Evolutionary conservation across 805 yeast genomes (phyloP).

Genomic region (Starmerella sp.): DNA sequence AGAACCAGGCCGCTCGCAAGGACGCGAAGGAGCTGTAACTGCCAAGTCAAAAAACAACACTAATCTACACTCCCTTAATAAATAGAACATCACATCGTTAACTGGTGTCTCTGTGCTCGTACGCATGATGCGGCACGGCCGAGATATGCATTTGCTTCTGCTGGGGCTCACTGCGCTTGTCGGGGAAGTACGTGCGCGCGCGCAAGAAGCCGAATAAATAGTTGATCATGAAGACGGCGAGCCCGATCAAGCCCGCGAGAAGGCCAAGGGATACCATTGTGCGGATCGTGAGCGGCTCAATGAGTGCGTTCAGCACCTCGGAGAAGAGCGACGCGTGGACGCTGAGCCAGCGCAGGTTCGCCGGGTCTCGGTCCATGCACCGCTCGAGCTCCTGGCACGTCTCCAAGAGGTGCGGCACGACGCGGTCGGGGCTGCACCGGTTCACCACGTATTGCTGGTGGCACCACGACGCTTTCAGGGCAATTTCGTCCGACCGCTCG

Average conservation of each 20-base stretch:
- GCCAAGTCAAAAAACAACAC: no score
- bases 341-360: slow-evolving; percentile 45
- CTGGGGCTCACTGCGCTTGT: neutral
- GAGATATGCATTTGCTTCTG: neutral
- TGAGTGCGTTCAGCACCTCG: slow-evolving; percentile 62
- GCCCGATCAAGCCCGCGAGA: neutral
- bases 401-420: slow-evolving; percentile 64
- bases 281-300: slow-evolving; percentile 45
- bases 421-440: slow-evolving; percentile 44
- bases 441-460: slow-evolving; percentile 55
- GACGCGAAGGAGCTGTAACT: neutral
- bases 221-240: slow-evolving; percentile 9
- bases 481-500: slow-evolving; percentile 41
- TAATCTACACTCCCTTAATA: neutral
- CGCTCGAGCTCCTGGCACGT: slow-evolving; percentile 57
- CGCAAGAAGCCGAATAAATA: slow-evolving; percentile 19
- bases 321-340: slow-evolving; percentile 70
- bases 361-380: slow-evolving; percentile 74
- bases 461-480: slow-evolving; percentile 55
- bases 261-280: slow-evolving; percentile 4
- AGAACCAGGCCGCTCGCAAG: neutral
- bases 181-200: slow-evolving; percentile 12
- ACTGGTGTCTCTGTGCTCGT: neutral
- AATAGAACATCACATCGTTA: neutral
- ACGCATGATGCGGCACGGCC: neutral